These are phyloP conservation scores for Coemansia sp. DNA, from an alignment of 192 early-diverging fungal genomes.

Conservation along the genomic window DNA sequence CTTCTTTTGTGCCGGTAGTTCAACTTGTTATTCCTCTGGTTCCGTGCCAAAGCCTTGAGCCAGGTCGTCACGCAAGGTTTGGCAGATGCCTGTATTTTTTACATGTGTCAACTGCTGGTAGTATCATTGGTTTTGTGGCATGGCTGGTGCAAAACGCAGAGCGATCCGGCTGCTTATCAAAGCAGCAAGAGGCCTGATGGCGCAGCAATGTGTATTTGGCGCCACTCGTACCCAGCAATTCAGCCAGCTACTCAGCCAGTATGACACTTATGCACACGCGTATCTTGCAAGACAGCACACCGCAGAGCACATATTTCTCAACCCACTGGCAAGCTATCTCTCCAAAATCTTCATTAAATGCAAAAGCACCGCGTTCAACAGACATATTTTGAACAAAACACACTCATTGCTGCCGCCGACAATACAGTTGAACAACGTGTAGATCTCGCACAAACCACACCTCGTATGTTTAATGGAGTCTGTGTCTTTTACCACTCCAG, in stretches of 20 bases:
- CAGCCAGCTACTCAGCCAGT: neutral
- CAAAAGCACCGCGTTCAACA: neutral
- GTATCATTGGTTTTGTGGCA: neutral
- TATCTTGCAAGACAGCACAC: neutral
- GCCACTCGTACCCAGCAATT: neutral
- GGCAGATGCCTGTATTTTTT: neutral
- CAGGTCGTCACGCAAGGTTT: neutral
- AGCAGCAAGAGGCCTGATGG: neutral
- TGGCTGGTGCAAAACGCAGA: neutral
- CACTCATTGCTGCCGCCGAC: neutral
- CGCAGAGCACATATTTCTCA: neutral
- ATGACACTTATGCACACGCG: neutral
- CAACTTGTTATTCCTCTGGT: neutral
- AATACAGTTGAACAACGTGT: neutral
- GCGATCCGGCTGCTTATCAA: neutral
- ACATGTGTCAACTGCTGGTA: neutral
- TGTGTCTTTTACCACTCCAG: neutral
- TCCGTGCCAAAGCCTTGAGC: too few species aligned
- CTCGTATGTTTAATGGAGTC: neutral
- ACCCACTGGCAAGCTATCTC: too few species aligned
- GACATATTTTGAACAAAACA: neutral
- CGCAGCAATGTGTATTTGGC: neutral
- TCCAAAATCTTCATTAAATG: neutral
- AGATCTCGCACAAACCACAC: neutral
- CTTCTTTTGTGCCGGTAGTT: neutral